These are phyloP conservation scores for Hortiboletus rubellus DNA, from an alignment of 1,284 basidiomycete species.

Conservation along the genomic window DNA sequence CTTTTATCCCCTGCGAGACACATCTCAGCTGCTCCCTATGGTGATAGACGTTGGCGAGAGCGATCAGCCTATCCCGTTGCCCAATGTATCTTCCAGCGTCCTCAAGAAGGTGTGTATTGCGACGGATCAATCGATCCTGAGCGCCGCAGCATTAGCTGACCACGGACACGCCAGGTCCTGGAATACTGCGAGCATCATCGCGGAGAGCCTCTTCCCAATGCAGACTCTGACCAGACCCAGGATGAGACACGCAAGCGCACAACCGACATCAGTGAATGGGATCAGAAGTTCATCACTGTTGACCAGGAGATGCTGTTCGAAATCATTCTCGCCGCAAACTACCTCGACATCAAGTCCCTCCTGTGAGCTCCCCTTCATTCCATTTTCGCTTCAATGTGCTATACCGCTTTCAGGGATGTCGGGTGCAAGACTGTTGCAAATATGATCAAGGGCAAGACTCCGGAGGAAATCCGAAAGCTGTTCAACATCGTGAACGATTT, in stretches of 20 bases:
- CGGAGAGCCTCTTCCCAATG: conserved; percentile 89
- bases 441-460: conserved; percentile 99
- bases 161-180: conserved; percentile 65
- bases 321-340: conserved; percentile 99
- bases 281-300: conserved; percentile 96
- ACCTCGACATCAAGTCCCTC: conserved; percentile 98
- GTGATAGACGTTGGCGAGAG: conserved; percentile 86
- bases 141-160: conserved; percentile 1
- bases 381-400: conserved; percentile 2
- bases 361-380: conserved; percentile 59
- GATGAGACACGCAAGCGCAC: conserved; percentile 98
- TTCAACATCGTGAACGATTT: conserved; percentile 99
- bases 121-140: conserved; percentile 8
- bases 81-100: conserved; percentile 95
- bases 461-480: conserved; percentile 93
- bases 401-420: conserved; percentile 69
- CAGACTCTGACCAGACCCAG: conserved; percentile 76
- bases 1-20: conserved; percentile 4
- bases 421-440: conserved; percentile 99
- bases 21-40: conserved; percentile 14
- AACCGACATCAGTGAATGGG: conserved; percentile 98
- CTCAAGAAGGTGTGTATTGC: conserved; percentile 80
- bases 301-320: conserved; percentile 99
- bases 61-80: conserved; percentile 92
- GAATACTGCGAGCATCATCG: conserved; percentile 99